Percentiles rank a stretch among this genome's conserved stretches.
These are phyloP conservation scores for Sporothrix schenckii DNA, from an alignment of 2,329 filamentous ascomycete genomes.

Conservation along the genomic window DNA sequence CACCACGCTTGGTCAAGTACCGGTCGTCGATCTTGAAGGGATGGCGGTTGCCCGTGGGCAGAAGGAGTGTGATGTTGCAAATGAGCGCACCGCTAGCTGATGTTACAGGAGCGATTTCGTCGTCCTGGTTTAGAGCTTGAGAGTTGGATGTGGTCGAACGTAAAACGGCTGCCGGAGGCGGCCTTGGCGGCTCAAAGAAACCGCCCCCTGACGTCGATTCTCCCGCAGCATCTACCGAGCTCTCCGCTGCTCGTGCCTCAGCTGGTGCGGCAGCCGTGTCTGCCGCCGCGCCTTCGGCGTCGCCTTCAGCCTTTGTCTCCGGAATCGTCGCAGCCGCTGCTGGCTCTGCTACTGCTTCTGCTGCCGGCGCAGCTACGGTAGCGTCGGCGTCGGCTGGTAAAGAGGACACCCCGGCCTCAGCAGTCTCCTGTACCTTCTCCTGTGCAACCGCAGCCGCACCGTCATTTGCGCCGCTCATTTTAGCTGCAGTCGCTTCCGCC, in stretches of 20 bases:
- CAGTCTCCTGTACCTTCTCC: slow-evolving; percentile 40
- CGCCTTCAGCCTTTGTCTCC: not conserved
- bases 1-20: slow-evolving; percentile 79
- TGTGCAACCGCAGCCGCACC: slow-evolving; percentile 33
- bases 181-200: slow-evolving; percentile 24
- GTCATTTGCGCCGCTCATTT: slow-evolving; percentile 37
- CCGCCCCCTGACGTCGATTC: not conserved
- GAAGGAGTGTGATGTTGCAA: slow-evolving; percentile 78
- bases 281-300: not conserved
- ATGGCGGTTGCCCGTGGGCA: slow-evolving; percentile 80
- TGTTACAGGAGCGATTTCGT: slow-evolving; percentile 26
- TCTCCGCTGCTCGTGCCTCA: not conserved
- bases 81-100: slow-evolving; percentile 44
- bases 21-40: slow-evolving; percentile 88
- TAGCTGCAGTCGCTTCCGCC: slow-evolving; percentile 32
- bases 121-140: slow-evolving; percentile 38
- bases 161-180: slow-evolving; percentile 25
- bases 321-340: not conserved
- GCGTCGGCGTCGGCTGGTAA: not conserved
- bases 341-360: not conserved
- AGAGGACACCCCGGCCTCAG: slow-evolving; percentile 35
- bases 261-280: not conserved
- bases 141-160: not conserved
- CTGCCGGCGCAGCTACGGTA: slow-evolving; percentile 36
- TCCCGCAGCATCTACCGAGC: not conserved